phyloP scores from a whole-genome alignment of 305 asterid species.

The Fraxinus floribunda region DNA sequence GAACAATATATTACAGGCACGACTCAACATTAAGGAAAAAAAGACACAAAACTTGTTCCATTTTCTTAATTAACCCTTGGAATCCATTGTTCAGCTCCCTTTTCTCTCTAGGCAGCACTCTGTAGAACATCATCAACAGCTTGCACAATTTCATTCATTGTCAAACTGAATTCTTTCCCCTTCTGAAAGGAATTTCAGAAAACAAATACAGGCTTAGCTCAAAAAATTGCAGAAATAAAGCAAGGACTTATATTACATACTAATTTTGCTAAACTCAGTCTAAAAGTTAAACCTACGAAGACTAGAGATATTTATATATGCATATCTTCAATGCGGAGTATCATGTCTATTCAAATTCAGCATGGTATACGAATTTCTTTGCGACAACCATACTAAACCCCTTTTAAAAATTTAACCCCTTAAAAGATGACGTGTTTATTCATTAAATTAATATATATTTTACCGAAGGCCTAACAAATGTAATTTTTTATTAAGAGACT shows the following conservation, averaged over 20 bases:
- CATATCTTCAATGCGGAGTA: no score
- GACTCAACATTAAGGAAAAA: no score
- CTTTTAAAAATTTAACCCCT: no score
- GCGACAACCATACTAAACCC: no score
- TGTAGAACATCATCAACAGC: slow-evolving; percentile 3
- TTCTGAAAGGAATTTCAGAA: slow-evolving; percentile 4
- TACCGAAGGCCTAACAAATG: background rate
- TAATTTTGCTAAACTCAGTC: no score
- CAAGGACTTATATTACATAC: background rate
- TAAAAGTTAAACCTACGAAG: no score
- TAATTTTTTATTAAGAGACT: background rate
- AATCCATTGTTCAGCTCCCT: background rate
- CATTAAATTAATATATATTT: no score
- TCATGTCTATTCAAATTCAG: no score
- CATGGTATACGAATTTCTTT: no score
- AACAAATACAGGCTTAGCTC: background rate
- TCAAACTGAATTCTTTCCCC: slow-evolving; percentile 24
- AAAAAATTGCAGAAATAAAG: background rate
- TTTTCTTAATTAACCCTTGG: background rate
- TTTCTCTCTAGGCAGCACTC: background rate
- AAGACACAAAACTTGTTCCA: background rate
- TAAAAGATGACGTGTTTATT: no score
- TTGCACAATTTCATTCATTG: slow-evolving; percentile 20
- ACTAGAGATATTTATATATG: no score
- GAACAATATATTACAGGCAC: no score